Percentiles rank a stretch among this genome's conserved stretches.
phyloP scores from a whole-genome alignment of 1,139 yeast genomes.

The Kodamaea sp. region DNA sequence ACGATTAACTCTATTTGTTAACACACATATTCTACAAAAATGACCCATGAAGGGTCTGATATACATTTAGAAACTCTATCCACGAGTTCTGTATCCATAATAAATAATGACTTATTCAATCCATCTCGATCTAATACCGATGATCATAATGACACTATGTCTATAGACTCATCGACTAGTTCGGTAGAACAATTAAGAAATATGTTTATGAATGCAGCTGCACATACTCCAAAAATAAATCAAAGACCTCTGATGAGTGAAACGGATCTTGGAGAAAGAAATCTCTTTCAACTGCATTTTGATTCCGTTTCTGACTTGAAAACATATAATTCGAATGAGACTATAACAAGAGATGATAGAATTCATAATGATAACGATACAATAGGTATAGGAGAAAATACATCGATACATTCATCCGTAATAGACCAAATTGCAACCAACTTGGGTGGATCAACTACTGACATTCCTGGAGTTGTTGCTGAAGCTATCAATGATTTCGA shows the following conservation, averaged over 20 bases:
- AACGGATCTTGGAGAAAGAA: conserved; percentile 11
- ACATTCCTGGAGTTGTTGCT: conserved; percentile 5
- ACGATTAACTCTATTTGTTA: neutral
- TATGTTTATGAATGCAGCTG: conserved; percentile 8
- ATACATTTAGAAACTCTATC: conserved; percentile 13
- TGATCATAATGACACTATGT: conserved; percentile 5
- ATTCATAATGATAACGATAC: conserved; percentile 5
- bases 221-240: neutral
- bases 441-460: conserved; percentile 5
- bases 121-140: conserved; percentile 4
- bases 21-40: neutral
- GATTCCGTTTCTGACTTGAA: conserved; percentile 15
- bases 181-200: conserved; percentile 16
- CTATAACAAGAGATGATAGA: conserved; percentile 6
- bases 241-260: conserved; percentile 1
- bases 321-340: conserved; percentile 2
- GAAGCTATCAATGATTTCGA: conserved; percentile 9
- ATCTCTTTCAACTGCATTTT: conserved; percentile 14
- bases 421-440: conserved; percentile 21
- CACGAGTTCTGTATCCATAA: conserved; percentile 11
- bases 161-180: conserved; percentile 12
- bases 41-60: conserved; percentile 12
- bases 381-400: conserved; percentile 9
- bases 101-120: conserved; percentile 11
- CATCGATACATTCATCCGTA: conserved; percentile 27